A percentile compares a stretch with the other conserved stretches of the same genome.
These are phyloP conservation scores for Trichoderma parareesei DNA, from an alignment of 495 filamentous ascomycete genomes.

Conservation along the genomic window DNA sequence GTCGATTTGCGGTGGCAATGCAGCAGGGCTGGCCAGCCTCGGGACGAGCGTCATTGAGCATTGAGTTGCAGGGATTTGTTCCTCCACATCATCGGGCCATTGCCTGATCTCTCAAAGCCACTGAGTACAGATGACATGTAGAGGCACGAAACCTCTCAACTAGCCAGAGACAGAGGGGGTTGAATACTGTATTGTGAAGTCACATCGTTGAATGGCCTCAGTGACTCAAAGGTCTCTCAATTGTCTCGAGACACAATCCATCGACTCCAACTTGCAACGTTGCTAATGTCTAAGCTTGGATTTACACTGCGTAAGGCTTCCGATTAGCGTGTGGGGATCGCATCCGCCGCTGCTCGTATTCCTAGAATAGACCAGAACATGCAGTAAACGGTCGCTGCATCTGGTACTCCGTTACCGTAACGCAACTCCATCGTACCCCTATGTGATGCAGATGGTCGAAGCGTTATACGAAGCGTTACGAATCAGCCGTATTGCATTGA, in stretches of 20 bases:
- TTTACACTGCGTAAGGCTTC: neutral
- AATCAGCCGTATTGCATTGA: neutral
- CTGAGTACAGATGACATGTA: neutral
- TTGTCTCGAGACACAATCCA: neutral
- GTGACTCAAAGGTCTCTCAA: neutral
- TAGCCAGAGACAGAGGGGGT: neutral
- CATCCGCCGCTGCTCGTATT: constrained; percentile 1
- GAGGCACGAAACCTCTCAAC: no score
- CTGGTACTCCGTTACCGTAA: neutral
- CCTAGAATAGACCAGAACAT: neutral
- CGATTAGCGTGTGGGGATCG: neutral
- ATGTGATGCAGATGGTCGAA: neutral
- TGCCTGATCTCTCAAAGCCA: neutral
- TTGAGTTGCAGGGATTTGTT: neutral
- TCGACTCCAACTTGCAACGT: neutral
- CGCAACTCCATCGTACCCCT: neutral
- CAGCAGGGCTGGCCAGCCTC: neutral
- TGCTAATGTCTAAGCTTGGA: neutral
- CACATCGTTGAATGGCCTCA: neutral
- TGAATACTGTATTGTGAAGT: neutral
- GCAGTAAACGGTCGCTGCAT: neutral
- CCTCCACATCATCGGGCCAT: neutral
- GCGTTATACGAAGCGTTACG: neutral
- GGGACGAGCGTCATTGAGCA: neutral
- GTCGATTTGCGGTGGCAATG: constrained; percentile 1